Conservation (phyloP, 176 grass and related monocot species). For the Chrysopogon serrulatus region DNA sequence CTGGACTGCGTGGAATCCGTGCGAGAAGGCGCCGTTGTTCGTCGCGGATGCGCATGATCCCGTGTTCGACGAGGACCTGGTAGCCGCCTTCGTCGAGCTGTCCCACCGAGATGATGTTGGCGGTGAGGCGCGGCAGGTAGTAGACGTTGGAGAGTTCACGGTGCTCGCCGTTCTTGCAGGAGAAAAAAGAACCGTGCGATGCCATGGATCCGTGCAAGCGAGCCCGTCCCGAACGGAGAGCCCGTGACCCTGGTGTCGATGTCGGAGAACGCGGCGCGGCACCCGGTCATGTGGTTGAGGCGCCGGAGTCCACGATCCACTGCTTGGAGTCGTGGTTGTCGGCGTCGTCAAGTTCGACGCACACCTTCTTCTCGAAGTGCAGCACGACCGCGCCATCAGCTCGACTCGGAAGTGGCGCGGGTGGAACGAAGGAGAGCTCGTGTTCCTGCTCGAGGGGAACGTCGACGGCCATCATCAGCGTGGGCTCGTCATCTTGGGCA, state of each 20-base stretch:
- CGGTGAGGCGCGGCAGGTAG: neutral
- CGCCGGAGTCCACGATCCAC: neutral
- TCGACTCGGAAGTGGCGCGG: too few species aligned
- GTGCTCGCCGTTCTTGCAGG: neutral
- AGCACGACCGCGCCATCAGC: neutral
- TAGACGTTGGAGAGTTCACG: neutral
- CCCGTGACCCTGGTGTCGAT: neutral
- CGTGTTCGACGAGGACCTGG: neutral
- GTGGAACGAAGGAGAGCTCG: too few species aligned
- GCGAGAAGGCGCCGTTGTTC: neutral
- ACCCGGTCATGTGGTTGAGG: neutral
- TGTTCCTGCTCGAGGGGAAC: too few species aligned
- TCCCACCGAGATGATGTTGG: neutral
- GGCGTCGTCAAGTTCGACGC: neutral
- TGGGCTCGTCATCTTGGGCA: neutral
- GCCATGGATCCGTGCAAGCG: neutral
- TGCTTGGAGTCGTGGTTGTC: neutral
- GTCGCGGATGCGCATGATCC: neutral
- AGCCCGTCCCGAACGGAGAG: neutral
- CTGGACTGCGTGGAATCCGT: neutral
- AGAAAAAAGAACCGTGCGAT: neutral
- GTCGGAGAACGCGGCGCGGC: neutral
- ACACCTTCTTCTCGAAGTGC: neutral
- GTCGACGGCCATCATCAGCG: neutral
- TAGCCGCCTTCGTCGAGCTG: neutral